These are phyloP conservation scores for Ilyonectria destructans DNA, from an alignment of 2,329 filamentous ascomycete genomes.

Conservation along the genomic window DNA sequence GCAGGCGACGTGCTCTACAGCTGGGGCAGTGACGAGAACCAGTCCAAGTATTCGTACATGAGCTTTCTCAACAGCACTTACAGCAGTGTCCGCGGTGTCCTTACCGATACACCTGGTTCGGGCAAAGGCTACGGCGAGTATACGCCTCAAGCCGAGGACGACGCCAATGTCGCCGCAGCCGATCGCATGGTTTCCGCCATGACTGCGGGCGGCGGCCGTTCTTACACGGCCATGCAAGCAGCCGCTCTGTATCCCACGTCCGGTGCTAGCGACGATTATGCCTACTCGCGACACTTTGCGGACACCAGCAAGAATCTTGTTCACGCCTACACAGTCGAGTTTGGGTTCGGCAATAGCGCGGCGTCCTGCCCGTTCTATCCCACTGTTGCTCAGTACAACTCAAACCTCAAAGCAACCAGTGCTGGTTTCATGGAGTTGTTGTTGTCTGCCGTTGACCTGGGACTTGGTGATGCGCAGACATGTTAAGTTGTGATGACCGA, in stretches of 20 bases:
- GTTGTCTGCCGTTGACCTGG: constrained; percentile 41
- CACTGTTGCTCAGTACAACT: constrained; percentile 56
- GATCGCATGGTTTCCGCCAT: constrained; percentile 52
- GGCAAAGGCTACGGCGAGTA: constrained; percentile 59
- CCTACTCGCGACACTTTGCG: constrained; percentile 41
- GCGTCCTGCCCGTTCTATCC: constrained; percentile 59
- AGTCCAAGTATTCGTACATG: constrained; percentile 60
- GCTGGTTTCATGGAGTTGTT: constrained; percentile 63
- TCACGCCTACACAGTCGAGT: constrained; percentile 58
- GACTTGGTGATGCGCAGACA: constrained; percentile 16
- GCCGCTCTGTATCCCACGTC: constrained; percentile 61
- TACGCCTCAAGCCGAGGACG: constrained; percentile 52
- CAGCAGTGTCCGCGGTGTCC: constrained; percentile 63
- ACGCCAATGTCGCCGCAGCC: constrained; percentile 51
- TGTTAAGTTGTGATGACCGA: neutral
- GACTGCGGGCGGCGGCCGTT: constrained; percentile 44
- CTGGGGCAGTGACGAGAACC: constrained; percentile 69
- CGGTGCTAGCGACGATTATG: constrained; percentile 62
- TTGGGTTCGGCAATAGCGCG: constrained; percentile 50
- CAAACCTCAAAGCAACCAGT: constrained; percentile 55
- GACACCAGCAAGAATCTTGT: constrained; percentile 28
- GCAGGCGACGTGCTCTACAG: constrained; percentile 66
- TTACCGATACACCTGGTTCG: constrained; percentile 54
- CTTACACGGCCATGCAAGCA: constrained; percentile 58
- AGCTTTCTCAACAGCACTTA: constrained; percentile 67